Base-by-base conservation (phyloP, 257 asterid species). In the Jasminum sambac region DNA sequence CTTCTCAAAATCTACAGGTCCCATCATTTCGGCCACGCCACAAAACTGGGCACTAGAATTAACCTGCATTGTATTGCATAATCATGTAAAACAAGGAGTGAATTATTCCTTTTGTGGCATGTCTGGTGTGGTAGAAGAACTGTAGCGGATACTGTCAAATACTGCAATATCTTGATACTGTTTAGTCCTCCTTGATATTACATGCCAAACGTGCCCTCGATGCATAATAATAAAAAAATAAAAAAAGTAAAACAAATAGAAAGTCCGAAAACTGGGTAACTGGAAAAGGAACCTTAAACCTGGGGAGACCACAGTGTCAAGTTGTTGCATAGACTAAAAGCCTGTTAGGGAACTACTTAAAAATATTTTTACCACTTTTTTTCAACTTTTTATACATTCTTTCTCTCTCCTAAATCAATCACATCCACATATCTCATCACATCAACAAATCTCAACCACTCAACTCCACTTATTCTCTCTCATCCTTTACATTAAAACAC, bases 21-120 rank as follows among this genome's bases (percentile, higher is more conserved):
- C 99, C 69, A 81, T 78, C 99, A 95, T 95, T 87, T 95, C 98
- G n/a, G 99, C 99, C 68, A 95, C 85, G 46, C 99, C 99, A 80
- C 99, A 95, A 77, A 95, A 95, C 79, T 91, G 99, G 19, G 96
- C 99, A 78, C 98, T 95, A 44, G 98, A 97, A 85, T 95, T 95
- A 63, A 95, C 98, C 98, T 91, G 82, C 72, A 86, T 3, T 10
- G 7, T 10, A 21, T 19, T 21, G 36, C 34, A 21, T 9, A 21
- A 55, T 17, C 59, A 23, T 21, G 62, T 55, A 55, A 55, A 55
- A 25, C 62, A 55, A 19, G 21, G 36, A 55, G 62, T 7, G 1
- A 25, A 16, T 23, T 9, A 55, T 43, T 12, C 50, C 36, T 30
- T 43, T 43, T 43, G 13, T 43, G 50, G 16, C 50, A 43, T 43